A percentile compares a stretch with the other conserved stretches of the same genome.
These are phyloP conservation scores for Trichoderma brevicompactum DNA, from an alignment of 2,329 filamentous ascomycete genomes.

Conservation along the genomic window DNA sequence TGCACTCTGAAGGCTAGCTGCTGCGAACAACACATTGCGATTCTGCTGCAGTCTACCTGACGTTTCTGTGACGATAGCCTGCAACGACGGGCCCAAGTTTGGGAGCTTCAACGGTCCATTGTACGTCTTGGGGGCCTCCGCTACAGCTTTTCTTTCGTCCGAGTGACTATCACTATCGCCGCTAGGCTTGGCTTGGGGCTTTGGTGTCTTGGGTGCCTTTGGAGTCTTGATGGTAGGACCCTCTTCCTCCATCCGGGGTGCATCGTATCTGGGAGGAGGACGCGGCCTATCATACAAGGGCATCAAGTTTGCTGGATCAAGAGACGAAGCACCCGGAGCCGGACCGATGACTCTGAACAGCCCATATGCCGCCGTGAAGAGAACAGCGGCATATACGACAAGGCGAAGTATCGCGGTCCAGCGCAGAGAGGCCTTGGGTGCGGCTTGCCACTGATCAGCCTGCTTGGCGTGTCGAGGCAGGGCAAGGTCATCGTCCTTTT, in stretches of 20 bases:
- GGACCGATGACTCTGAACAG: slow-evolving; percentile 33
- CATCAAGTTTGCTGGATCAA: slow-evolving; percentile 14
- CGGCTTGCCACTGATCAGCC: slow-evolving; percentile 46
- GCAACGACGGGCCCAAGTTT: slow-evolving; percentile 65
- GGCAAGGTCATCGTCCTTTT: slow-evolving; percentile 63
- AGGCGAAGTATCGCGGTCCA: slow-evolving; percentile 61
- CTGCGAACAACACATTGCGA: slow-evolving; percentile 78
- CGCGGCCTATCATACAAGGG: background rate
- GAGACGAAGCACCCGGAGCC: slow-evolving; percentile 49
- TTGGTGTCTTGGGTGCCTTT: background rate
- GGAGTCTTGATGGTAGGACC: background rate
- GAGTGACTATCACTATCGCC: background rate
- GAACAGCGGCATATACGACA: slow-evolving; percentile 50
- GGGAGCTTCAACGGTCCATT: slow-evolving; percentile 73
- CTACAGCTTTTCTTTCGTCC: background rate
- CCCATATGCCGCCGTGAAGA: slow-evolving; percentile 59
- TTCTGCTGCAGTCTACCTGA: slow-evolving; percentile 58
- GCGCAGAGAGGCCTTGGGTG: slow-evolving; percentile 46
- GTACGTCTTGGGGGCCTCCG: slow-evolving; percentile 47
- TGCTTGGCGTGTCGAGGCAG: slow-evolving; percentile 33
- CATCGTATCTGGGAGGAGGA: slow-evolving; percentile 22
- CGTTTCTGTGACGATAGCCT: slow-evolving; percentile 56
- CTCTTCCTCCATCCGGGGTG: slow-evolving; percentile 17
- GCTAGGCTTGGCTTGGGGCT: background rate
- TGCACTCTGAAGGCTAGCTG: slow-evolving; percentile 73